phyloP scores from a whole-genome alignment of 495 filamentous ascomycete genomes.

The Hypoxylon crocopeplum region DNA sequence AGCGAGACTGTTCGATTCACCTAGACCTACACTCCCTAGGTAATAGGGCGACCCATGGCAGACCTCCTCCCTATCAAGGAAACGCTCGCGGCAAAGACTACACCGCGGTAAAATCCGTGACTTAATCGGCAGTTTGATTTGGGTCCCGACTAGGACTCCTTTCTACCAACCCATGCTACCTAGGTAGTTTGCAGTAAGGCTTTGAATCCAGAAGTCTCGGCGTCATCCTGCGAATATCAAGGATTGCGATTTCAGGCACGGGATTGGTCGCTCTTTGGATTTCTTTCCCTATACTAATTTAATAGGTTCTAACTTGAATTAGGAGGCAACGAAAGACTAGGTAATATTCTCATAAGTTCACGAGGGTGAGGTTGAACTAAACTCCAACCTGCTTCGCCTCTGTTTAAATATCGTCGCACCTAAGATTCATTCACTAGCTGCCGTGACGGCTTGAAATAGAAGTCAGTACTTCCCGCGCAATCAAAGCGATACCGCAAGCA shows the following conservation, averaged over 20 bases:
- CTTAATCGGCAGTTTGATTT: conserved; percentile 18
- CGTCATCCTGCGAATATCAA: conserved; percentile 14
- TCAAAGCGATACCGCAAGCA: background rate
- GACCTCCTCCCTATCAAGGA: conserved; percentile 31
- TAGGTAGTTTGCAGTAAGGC: no score
- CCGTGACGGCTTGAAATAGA: no score
- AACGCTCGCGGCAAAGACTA: conserved; percentile 7
- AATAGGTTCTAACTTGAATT: no score
- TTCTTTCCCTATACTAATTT: no score
- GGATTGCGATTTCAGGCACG: background rate
- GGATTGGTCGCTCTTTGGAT: no score
- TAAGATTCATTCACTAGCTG: no score
- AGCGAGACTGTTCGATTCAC: background rate
- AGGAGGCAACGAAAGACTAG: no score
- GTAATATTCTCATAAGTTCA: no score
- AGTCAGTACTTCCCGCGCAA: background rate
- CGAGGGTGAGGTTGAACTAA: no score
- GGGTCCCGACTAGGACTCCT: background rate
- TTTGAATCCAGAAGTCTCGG: conserved; percentile 14
- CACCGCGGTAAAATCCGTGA: conserved; percentile 8
- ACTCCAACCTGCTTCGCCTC: no score
- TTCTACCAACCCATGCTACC: background rate
- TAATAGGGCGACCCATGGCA: background rate
- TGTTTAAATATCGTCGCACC: no score
- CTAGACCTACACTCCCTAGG: background rate